Evolutionary conservation across 305 asterid genomes (phyloP), one percentile per base, ranked within the genome.

Genomic region (Fraxinus baroniana): DNA sequence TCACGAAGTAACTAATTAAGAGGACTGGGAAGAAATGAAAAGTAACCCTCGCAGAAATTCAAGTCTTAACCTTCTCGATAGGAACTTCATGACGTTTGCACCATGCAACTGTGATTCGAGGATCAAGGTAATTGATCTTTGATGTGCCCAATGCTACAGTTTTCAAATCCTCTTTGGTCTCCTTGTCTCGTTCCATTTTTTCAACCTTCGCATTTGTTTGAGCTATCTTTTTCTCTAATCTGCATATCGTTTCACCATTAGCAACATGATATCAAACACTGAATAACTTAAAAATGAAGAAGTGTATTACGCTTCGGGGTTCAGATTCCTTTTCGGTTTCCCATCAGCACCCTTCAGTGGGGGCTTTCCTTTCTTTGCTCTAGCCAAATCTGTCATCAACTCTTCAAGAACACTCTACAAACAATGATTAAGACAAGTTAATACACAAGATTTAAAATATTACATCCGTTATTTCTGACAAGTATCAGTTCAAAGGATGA

Each of bases 11-110:
- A 62, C 71, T 7, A 2, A 62, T 24, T 62, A 22, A 62, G 66
- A 55, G 66, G 26, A n/a, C 66, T 1, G 10, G 12, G 66, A 62
- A 22, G 26, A 1, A 20, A 20, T 20, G 71, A 22, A 22, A 20
- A 62, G 71, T 22, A 62, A 22, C 22, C 71, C 71, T 2, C 3
- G 52, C 28, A 52, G 49, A 41, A 70, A 33, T 6, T 32, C 24
- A 55, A 24, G 18, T 52, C 80, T 26, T 37, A 70, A 93, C 99
- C 99, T 94, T 96, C 88, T 96, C 99, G 1, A 96, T 94, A 49
- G 99, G 99, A 84, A 96, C 98, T 86, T 96, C 98, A 3, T 88
- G 95, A 84, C 98, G 97, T 86, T 96, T 96, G 90, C 99, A 96
- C 99, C 99, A 96, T 78, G 98, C 99, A 72, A 96, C 99, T 20